phyloP scores from a whole-genome alignment of 345 rosid species.

The Anastatica hierochuntica region DNA sequence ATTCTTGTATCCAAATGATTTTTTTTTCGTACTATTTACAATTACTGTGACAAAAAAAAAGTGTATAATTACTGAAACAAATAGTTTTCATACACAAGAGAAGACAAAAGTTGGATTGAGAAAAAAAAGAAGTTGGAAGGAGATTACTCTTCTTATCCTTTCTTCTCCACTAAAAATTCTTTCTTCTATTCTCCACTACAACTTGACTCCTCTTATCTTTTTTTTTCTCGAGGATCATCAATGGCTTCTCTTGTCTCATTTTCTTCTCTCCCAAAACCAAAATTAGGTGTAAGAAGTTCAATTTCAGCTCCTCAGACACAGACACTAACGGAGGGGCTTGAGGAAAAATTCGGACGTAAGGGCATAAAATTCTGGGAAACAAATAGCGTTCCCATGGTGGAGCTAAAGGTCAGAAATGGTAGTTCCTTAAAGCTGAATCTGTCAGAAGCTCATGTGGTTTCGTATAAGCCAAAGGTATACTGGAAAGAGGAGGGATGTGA shows the following conservation, averaged over 20 bases:
- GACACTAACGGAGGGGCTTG: conserved; percentile 33
- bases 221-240: no score
- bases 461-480: conserved; percentile 71
- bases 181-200: no score
- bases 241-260: conserved; percentile 70
- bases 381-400: conserved; percentile 36
- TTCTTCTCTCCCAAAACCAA: conserved; percentile 46
- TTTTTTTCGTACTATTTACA: no score
- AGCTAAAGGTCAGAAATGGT: conserved; percentile 71
- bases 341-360: conserved; percentile 54
- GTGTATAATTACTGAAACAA: no score
- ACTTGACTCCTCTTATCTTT: no score
- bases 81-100: no score
- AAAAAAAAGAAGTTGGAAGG: no score
- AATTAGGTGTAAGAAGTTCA: conserved; percentile 19
- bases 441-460: conserved; percentile 67
- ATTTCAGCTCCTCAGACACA: conserved; percentile 19
- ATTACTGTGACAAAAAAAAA: no score
- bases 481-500: conserved; percentile 82
- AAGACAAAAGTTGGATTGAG: no score
- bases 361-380: conserved; percentile 69
- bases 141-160: no score
- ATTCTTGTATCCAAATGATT: no score
- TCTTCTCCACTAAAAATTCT: no score
- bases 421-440: conserved; percentile 53